phyloP scores from a whole-genome alignment of 2,329 filamentous ascomycete genomes.

The Aspergillus jensenii region DNA sequence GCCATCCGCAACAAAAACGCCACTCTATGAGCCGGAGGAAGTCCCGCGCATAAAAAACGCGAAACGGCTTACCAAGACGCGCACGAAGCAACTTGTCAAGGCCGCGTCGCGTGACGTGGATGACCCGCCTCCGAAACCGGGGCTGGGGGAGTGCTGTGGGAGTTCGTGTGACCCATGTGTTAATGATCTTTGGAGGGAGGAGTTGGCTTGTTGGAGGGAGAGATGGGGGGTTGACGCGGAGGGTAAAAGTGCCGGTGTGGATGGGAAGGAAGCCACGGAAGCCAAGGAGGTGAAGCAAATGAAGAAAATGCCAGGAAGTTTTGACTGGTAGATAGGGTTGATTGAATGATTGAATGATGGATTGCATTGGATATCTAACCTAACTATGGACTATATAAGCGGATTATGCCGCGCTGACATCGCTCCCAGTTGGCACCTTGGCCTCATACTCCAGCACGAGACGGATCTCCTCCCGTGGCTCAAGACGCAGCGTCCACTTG shows the following conservation, averaged over 20 bases:
- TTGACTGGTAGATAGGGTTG: constrained; percentile 15
- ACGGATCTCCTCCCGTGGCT: constrained; percentile 58
- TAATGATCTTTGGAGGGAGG: constrained; percentile 36
- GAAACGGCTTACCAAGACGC: constrained; percentile 29
- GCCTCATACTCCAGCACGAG: constrained; percentile 63
- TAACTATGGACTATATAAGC: neutral
- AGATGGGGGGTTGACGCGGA: constrained; percentile 28
- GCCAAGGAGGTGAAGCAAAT: neutral
- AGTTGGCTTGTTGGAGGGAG: constrained; percentile 34
- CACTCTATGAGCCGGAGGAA: constrained; percentile 25
- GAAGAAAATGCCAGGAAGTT: constrained; percentile 22
- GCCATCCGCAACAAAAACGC: constrained; percentile 6
- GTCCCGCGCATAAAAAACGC: constrained; percentile 31
- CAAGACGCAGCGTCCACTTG: constrained; percentile 58
- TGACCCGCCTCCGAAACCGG: constrained; percentile 34
- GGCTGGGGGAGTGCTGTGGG: constrained; percentile 35
- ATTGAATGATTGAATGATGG: neutral
- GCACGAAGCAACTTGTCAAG: constrained; percentile 34
- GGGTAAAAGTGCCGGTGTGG: constrained; percentile 4
- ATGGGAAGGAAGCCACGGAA: constrained; percentile 10
- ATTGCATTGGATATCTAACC: neutral
- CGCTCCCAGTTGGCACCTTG: constrained; percentile 47
- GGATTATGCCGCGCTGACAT: constrained; percentile 1
- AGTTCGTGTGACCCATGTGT: constrained; percentile 40
- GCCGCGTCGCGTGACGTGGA: constrained; percentile 29